A percentile compares a stretch with the other conserved stretches of the same genome.
phyloP scores from a whole-genome alignment of 2,329 filamentous ascomycete genomes.

The Exophiala oligosperma region DNA sequence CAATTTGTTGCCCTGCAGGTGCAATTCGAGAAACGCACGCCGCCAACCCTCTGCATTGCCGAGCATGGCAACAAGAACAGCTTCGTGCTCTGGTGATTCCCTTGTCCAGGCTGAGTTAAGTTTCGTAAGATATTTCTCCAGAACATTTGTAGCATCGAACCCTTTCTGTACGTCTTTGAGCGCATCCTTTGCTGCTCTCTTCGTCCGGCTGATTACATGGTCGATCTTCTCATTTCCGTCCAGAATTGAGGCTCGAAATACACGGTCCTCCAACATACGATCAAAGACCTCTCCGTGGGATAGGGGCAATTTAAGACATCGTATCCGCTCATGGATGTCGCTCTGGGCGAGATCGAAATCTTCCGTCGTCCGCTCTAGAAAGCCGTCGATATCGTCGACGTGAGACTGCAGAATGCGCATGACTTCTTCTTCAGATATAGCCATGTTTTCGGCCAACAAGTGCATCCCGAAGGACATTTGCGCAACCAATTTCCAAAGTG shows the following conservation, averaged over 20 bases:
- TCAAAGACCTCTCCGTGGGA: slow-evolving; percentile 81
- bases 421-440: slow-evolving; percentile 85
- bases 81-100: slow-evolving; percentile 59
- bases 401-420: slow-evolving; percentile 86
- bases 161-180: slow-evolving; percentile 78
- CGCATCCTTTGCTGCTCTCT: slow-evolving; percentile 71
- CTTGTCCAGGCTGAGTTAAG: slow-evolving; percentile 64
- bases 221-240: slow-evolving; percentile 90
- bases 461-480: slow-evolving; percentile 95
- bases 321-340: slow-evolving; percentile 78
- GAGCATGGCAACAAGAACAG: slow-evolving; percentile 86
- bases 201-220: slow-evolving; percentile 80
- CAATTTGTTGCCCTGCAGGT: slow-evolving; percentile 69
- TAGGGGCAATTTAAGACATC: slow-evolving; percentile 78
- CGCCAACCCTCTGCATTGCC: slow-evolving; percentile 91
- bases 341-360: slow-evolving; percentile 76
- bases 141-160: slow-evolving; percentile 70
- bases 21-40: slow-evolving; percentile 73
- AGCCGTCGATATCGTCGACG: slow-evolving; percentile 91
- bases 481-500: slow-evolving; percentile 83
- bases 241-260: slow-evolving; percentile 78
- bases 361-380: slow-evolving; percentile 80
- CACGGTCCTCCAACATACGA: slow-evolving; percentile 79
- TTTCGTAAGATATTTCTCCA: slow-evolving; percentile 71
- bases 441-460: slow-evolving; percentile 77